Percentiles rank a stretch among this genome's conserved stretches.
Evolutionary conservation across 2,329 filamentous ascomycete genomes (phyloP).

Genomic region (Aschersonia sp.): DNA sequence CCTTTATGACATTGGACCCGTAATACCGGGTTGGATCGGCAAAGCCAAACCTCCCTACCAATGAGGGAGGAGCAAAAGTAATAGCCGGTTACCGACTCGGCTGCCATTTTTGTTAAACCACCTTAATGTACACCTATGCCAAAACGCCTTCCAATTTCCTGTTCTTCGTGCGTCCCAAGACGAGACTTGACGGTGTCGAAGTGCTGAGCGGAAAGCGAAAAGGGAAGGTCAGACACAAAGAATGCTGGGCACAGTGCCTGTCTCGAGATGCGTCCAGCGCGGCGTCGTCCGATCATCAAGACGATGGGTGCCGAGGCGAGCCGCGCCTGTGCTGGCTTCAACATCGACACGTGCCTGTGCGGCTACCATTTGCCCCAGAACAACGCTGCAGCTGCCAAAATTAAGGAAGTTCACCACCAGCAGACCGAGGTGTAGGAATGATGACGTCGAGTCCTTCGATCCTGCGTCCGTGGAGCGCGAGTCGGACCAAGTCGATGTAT

Average conservation of each 20-base stretch:
- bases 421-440: conserved; percentile 9
- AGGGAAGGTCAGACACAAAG: background rate
- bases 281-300: conserved; percentile 16
- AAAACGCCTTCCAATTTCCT: background rate
- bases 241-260: conserved; percentile 22
- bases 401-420: conserved; percentile 22
- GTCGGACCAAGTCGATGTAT: conserved; percentile 87
- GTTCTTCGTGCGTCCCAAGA: background rate
- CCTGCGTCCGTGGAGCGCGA: conserved; percentile 64
- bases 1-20: background rate
- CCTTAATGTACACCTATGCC: background rate
- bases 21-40: background rate
- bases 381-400: conserved; percentile 8
- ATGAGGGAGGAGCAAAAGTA: background rate
- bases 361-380: conserved; percentile 7
- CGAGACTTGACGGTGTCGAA: background rate
- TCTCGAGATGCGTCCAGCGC: conserved; percentile 24
- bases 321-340: conserved; percentile 8
- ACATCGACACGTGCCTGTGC: conserved; percentile 8
- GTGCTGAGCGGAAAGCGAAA: background rate
- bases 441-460: conserved; percentile 41
- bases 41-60: background rate
- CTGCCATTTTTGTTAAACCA: background rate
- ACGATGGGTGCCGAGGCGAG: conserved; percentile 12
- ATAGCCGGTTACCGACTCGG: background rate